Evolutionary conservation across 2,329 filamentous ascomycete genomes (phyloP).

Genomic region (Alternaria sp.): DNA sequence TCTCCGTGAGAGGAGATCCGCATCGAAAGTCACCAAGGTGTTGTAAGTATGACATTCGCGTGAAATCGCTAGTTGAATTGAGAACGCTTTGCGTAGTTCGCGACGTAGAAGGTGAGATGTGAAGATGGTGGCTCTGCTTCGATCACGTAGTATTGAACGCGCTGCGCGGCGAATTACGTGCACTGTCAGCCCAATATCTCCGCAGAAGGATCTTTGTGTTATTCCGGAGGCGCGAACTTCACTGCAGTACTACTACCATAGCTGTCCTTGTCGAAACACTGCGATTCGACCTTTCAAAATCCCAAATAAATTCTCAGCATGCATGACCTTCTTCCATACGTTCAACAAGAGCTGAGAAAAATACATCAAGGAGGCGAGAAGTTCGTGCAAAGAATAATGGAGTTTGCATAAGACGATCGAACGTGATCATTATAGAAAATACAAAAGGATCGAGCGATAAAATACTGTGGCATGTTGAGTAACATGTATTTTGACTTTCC

Average conservation of each 20-base stretch:
- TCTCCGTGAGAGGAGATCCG: neutral
- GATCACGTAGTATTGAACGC: neutral
- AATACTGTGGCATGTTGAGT: no score
- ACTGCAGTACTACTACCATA: neutral
- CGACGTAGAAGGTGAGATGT: neutral
- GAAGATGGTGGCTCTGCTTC: neutral
- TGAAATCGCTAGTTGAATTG: neutral
- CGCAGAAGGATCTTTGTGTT: neutral
- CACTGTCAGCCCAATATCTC: neutral
- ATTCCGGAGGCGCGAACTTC: neutral
- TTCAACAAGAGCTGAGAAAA: neutral
- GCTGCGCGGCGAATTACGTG: neutral
- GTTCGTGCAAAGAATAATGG: neutral
- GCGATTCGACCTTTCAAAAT: no score
- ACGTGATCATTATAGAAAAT: no score
- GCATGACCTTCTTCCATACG: neutral
- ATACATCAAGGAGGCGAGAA: neutral
- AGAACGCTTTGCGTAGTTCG: neutral
- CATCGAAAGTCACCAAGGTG: neutral
- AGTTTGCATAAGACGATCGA: neutral
- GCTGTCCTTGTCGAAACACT: neutral
- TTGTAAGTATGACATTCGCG: neutral
- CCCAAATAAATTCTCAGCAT: neutral
- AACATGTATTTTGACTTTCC: no score
- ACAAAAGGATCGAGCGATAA: no score